These are phyloP conservation scores for Tephrocybe rancida DNA, from an alignment of 768 basidiomycete species.

Conservation along the genomic window DNA sequence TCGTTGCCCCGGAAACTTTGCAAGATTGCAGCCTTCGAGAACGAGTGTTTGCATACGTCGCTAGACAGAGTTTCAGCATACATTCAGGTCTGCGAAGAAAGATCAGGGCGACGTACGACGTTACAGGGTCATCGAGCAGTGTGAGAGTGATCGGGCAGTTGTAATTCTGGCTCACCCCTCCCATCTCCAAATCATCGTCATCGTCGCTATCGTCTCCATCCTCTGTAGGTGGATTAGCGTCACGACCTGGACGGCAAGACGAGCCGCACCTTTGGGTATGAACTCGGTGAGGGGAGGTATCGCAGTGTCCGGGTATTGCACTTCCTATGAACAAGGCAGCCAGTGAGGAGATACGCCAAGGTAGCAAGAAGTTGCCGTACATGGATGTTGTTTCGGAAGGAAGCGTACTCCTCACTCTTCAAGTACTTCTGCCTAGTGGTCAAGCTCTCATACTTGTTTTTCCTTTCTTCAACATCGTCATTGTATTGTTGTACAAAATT, in stretches of 20 bases:
- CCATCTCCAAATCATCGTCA: conserved; percentile 89
- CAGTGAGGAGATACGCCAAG: background rate
- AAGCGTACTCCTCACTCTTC: conserved; percentile 56
- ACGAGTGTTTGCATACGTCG: conserved; percentile 77
- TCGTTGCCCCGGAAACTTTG: conserved; percentile 53
- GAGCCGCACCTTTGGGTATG: conserved; percentile 61
- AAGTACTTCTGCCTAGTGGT: conserved; percentile 83
- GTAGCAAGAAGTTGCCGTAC: conserved; percentile 35
- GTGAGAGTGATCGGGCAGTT: conserved; percentile 82
- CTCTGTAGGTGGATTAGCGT: conserved; percentile 47
- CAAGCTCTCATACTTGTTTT: conserved; percentile 53
- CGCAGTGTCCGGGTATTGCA: conserved; percentile 58
- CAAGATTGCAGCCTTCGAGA: conserved; percentile 70
- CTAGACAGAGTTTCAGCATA: conserved; percentile 35
- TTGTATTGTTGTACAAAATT: conserved; percentile 55
- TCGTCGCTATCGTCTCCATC: conserved; percentile 79
- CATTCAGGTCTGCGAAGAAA: conserved; percentile 7
- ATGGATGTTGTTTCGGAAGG: conserved; percentile 69
- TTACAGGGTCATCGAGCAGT: conserved; percentile 70
- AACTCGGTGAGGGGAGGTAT: conserved; percentile 82
- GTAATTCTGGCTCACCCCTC: conserved; percentile 82
- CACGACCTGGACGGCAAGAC: background rate
- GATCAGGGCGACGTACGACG: conserved; percentile 68
- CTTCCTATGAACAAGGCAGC: conserved; percentile 49
- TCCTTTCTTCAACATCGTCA: conserved; percentile 38